Conservation (phyloP, 345 rosid genomes). For the Balakata baccata region DNA sequence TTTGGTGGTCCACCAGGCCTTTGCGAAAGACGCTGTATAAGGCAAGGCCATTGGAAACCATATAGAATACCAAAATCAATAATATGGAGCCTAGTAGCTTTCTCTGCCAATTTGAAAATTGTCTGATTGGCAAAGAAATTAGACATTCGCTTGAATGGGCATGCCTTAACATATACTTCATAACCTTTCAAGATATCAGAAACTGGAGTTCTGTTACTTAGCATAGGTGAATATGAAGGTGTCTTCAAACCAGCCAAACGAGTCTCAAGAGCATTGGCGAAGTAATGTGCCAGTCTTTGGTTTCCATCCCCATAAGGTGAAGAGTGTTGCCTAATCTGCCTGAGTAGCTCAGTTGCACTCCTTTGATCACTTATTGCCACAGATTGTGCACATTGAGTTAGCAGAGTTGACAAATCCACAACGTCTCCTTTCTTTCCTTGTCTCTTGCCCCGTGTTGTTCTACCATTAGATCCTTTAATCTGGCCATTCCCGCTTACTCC, state of each 20-base stretch:
- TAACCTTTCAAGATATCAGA: constrained; percentile 56
- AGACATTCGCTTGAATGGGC: constrained; percentile 54
- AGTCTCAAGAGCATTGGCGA: constrained; percentile 58
- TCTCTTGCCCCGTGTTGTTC: constrained; percentile 22
- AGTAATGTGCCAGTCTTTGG: constrained; percentile 63
- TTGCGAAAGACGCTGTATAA: constrained; percentile 50
- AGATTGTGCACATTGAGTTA: constrained; percentile 71
- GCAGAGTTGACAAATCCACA: constrained; percentile 46
- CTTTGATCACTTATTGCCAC: constrained; percentile 54
- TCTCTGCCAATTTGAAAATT: constrained; percentile 41
- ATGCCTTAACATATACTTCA: constrained; percentile 43
- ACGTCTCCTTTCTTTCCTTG: constrained; percentile 30
- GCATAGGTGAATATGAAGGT: constrained; percentile 25
- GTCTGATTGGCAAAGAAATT: constrained; percentile 44
- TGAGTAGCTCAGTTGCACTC: constrained; percentile 50
- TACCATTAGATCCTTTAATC: constrained; percentile 27
- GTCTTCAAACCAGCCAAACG: constrained; percentile 49
- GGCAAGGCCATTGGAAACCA: constrained; percentile 89
- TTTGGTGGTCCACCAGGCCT: constrained; percentile 49
- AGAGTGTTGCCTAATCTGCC: constrained; percentile 64
- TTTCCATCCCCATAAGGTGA: constrained; percentile 53
- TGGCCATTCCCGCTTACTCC: constrained; percentile 14
- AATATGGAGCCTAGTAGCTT: constrained; percentile 59
- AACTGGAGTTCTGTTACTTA: constrained; percentile 37
- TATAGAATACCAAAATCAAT: constrained; percentile 74